phyloP scores from a whole-genome alignment of 441 rosid genomes.

The Eutrema salsugineum region DNA sequence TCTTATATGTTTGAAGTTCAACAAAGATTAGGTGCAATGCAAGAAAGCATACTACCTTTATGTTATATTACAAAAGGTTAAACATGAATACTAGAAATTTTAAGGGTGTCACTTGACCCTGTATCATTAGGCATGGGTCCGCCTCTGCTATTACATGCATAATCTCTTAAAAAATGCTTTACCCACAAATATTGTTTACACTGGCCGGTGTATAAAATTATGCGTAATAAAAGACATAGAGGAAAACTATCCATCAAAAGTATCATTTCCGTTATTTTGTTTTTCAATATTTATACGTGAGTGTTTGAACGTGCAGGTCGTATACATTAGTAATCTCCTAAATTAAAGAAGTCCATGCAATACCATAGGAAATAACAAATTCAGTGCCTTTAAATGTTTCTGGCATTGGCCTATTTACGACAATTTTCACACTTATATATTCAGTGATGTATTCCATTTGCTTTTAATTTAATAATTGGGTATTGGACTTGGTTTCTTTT shows the following conservation, averaged over 20 bases:
- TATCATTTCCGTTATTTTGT: background rate
- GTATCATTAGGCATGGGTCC: too few species aligned
- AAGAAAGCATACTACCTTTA: too few species aligned
- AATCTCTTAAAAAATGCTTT: background rate
- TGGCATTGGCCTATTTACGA: background rate
- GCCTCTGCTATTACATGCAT: too few species aligned
- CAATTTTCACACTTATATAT: constrained; percentile 9
- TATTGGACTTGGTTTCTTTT: background rate
- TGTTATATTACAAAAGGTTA: too few species aligned
- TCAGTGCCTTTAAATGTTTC: background rate
- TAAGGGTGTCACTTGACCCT: too few species aligned
- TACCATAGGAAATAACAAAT: background rate
- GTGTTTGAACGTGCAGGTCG: background rate
- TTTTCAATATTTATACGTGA: background rate
- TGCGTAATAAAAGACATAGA: background rate
- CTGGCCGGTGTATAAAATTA: background rate
- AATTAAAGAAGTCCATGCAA: constrained; percentile 1
- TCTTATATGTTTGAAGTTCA: too few species aligned
- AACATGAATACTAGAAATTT: too few species aligned
- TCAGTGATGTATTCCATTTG: constrained; percentile 2
- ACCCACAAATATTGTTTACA: background rate
- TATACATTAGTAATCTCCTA: background rate
- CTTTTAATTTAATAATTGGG: background rate
- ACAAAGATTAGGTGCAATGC: too few species aligned
- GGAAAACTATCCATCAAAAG: background rate